Conservation (phyloP, 2,329 filamentous ascomycete genomes). For the Clonostachys chloroleuca region DNA sequence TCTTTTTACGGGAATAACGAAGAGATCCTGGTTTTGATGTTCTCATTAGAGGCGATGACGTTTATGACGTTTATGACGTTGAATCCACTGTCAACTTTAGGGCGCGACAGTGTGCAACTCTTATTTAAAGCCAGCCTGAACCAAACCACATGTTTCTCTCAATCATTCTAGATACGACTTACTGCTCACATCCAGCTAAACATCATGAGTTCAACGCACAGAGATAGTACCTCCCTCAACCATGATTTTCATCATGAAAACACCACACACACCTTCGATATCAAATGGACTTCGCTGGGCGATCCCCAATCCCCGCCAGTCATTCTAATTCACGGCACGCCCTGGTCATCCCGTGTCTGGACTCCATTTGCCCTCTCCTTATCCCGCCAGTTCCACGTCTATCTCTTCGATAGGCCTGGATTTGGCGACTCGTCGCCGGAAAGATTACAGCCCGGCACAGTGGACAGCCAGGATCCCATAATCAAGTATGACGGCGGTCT, state of each 20-base stretch:
- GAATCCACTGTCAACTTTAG: too few species aligned
- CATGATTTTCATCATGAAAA: constrained; percentile 21
- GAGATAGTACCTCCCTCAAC: constrained; percentile 5
- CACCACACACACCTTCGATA: constrained; percentile 15
- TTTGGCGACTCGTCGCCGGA: constrained; percentile 30
- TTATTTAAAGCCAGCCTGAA: too few species aligned
- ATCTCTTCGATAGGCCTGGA: constrained; percentile 39
- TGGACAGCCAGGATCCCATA: not conserved
- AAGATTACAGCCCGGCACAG: constrained; percentile 4
- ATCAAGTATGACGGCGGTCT: constrained; percentile 25
- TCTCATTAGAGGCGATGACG: too few species aligned
- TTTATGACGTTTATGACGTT: too few species aligned
- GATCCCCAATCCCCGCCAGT: constrained; percentile 18
- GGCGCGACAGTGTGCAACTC: too few species aligned
- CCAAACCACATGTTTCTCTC: too few species aligned
- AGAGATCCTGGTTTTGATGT: too few species aligned
- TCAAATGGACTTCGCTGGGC: constrained; percentile 27
- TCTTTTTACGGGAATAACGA: too few species aligned
- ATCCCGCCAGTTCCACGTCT: constrained; percentile 25
- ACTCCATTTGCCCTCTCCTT: constrained; percentile 24
- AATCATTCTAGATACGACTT: too few species aligned
- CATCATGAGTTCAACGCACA: not conserved
- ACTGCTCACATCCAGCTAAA: too few species aligned
- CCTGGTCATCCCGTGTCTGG: constrained; percentile 38
- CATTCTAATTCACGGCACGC: constrained; percentile 40